Base-by-base conservation (phyloP, 2,329 filamentous ascomycete genomes). In the Fusarium redolens region DNA sequence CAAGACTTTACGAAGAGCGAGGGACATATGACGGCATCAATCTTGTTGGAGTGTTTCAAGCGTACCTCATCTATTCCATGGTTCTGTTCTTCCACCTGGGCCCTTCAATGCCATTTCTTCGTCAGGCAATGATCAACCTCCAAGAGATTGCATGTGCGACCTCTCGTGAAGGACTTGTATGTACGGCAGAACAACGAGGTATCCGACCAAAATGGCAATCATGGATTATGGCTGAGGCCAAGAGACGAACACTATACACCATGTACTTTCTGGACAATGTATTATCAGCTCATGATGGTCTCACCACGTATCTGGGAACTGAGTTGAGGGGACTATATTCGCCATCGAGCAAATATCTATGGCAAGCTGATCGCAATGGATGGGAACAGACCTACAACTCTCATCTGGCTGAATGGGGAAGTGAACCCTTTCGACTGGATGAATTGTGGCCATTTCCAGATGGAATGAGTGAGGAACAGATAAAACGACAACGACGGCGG, bases 191-290 rank as follows among this genome's bases (percentile, higher is more conserved):
- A 61, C 74, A 79, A 18, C 63, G 78, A 4, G 77, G 78, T 1
- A 65, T 75, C 0, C 81, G 83, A 5, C 87, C 87, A 0, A 78
- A 61, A 11, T 89, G 87, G 88, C 86, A 88, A 63, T 79, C 81
- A 2, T 90, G 88, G 88, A 84, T 89, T 8, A 75, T 87, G 1
- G 84, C 84, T 0, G 86, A 88, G 47, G 82, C 88, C 0, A 90
- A 88, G 67, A 81, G 87, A 5, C 82, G 88, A 7, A 84, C 86
- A 0, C 66, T 90, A 0, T 88, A 83, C 64, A 81, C 82, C 0
- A 86, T 88, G 83, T 89, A 89, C 61, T 77, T 90, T 6, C 85
- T 90, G 47, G 86, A 87, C 64, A 88, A 83, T 45, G 75, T 88
- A 0, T 82, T 88, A 11, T 82, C 83, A 3, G 75, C 82, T 1